phyloP scores from a whole-genome alignment of 2,329 filamentous ascomycete genomes.

The Penicillium italicum region DNA sequence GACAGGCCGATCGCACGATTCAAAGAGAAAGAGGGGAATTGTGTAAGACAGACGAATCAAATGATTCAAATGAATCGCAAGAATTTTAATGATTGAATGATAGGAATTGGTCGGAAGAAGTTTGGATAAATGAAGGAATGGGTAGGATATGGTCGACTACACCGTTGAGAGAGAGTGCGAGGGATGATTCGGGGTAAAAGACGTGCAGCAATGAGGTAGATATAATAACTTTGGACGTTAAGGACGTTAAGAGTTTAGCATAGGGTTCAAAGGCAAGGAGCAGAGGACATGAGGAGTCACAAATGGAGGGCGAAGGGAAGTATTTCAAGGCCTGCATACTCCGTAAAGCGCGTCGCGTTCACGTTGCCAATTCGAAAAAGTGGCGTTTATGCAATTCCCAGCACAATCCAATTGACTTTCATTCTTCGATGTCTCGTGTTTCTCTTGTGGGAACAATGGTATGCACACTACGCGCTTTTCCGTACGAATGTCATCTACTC shows the following conservation, averaged over 20 bases:
- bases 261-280: conserved; percentile 7
- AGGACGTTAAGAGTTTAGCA: conserved; percentile 1
- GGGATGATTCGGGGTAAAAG: neutral
- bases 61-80: neutral
- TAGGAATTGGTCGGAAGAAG: neutral
- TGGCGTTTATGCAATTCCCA: conserved; percentile 9
- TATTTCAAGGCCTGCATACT: conserved; percentile 20
- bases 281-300: neutral
- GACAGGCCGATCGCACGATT: conserved; percentile 3
- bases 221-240: conserved; percentile 7
- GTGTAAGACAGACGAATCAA: neutral
- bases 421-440: neutral
- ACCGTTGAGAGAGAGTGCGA: conserved; percentile 4
- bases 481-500: too few species aligned
- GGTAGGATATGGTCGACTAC: neutral
- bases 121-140: conserved; percentile 6
- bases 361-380: conserved; percentile 6
- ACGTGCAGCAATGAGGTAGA: conserved; percentile 5
- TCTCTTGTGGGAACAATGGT: neutral
- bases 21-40: neutral
- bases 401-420: conserved; percentile 8
- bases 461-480: conserved; percentile 1
- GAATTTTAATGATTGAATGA: conserved; percentile 6
- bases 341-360: conserved; percentile 20
- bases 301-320: conserved; percentile 14